A percentile compares a stretch with the other conserved stretches of the same genome.
Conservation (phyloP, 371 early-diverging fungal species). For the Massospora cicadina region DNA sequence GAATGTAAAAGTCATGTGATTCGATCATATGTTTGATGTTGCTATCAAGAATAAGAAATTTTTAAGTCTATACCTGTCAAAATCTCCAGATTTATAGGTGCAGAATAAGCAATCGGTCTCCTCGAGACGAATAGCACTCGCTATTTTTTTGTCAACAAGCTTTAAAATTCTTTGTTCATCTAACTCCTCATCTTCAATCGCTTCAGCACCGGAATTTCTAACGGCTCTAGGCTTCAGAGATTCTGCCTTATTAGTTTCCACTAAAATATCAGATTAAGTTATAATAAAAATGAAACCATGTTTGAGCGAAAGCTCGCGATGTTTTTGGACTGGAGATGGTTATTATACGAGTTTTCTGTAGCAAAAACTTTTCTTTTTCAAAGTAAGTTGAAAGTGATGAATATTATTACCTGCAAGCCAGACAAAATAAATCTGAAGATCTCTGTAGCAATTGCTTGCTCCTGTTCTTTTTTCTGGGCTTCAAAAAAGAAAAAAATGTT, state of each 20-base stretch:
- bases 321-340: slow-evolving; percentile 78
- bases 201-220: slow-evolving; percentile 13
- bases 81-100: slow-evolving; percentile 33
- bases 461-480: slow-evolving; percentile 26
- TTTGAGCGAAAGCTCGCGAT: slow-evolving; percentile 53
- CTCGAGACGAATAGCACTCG: slow-evolving; percentile 34
- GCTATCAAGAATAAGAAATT: slow-evolving; percentile 11
- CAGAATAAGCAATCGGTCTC: slow-evolving; percentile 74
- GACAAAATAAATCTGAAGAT: neutral
- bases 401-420: slow-evolving; percentile 6
- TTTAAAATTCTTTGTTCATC: slow-evolving; percentile 22
- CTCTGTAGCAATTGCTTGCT: slow-evolving; percentile 11
- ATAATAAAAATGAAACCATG: neutral
- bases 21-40: slow-evolving; percentile 84
- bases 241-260: neutral
- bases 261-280: neutral
- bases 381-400: neutral
- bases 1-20: slow-evolving; percentile 84
- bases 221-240: neutral
- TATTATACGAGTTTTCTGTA: slow-evolving; percentile 56
- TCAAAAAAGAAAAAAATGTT: neutral
- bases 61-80: slow-evolving; percentile 25
- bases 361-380: slow-evolving; percentile 18
- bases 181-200: slow-evolving; percentile 7
- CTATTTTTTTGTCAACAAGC: slow-evolving; percentile 42